Percentiles rank a stretch among this genome's conserved stretches.
phyloP scores from a whole-genome alignment of 768 basidiomycete species.

The Russula sp. region DNA sequence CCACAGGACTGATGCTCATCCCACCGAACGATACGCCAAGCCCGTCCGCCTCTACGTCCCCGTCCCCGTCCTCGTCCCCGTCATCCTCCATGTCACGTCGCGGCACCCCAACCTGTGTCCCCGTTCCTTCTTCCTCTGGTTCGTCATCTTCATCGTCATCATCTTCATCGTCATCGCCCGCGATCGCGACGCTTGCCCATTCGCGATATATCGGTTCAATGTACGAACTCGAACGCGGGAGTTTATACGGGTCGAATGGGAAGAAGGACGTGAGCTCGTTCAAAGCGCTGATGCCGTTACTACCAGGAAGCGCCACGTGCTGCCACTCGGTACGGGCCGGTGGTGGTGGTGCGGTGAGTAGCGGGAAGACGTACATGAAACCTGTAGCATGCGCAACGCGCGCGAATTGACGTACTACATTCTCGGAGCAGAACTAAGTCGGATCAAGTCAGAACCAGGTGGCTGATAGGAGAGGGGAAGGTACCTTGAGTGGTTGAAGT shows the following conservation, averaged over 20 bases:
- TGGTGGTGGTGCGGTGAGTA: conserved; percentile 65
- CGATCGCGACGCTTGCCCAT: conserved; percentile 75
- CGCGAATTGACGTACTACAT: conserved; percentile 93
- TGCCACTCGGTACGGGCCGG: conserved; percentile 20
- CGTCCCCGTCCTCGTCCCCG: background rate
- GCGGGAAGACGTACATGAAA: conserved; percentile 91
- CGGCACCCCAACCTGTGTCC: conserved; percentile 27
- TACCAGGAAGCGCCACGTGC: background rate
- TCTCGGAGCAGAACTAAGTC: conserved; percentile 74
- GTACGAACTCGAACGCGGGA: conserved; percentile 68
- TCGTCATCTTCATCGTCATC: conserved; percentile 49
- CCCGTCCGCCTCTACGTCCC: conserved; percentile 36
- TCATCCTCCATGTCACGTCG: background rate
- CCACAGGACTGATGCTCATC: conserved; percentile 75
- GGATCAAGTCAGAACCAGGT: background rate
- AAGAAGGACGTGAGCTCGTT: conserved; percentile 88
- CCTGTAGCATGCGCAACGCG: conserved; percentile 81
- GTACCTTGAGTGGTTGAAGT: conserved; percentile 85
- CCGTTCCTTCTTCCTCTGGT: conserved; percentile 30
- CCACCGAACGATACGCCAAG: conserved; percentile 64
- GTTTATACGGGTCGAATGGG: conserved; percentile 95
- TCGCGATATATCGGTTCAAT: conserved; percentile 84
- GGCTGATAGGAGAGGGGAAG: conserved; percentile 18
- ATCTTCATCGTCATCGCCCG: conserved; percentile 63
- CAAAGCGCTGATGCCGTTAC: conserved; percentile 25